Base-by-base conservation (phyloP, 202 grass and related monocot genomes). In the Brachypodium distachyon region DNA sequence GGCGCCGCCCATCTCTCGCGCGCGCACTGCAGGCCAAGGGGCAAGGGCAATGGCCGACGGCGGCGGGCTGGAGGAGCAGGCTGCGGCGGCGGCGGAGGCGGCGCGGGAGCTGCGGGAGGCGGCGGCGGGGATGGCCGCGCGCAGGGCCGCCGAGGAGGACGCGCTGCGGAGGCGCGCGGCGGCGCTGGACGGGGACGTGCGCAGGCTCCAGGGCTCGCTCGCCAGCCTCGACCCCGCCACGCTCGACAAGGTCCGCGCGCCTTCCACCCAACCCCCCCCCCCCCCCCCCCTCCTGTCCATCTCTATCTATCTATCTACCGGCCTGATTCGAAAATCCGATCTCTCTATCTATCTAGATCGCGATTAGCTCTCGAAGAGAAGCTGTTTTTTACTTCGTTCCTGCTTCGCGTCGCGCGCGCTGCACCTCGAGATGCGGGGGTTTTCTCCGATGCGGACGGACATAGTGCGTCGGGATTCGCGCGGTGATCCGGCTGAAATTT, bases 61-160 rank as follows among this genome's bases (percentile, higher is more conserved):
- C 79, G 56, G 68, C 31, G n/a, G 74, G 44, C 54, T 90, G 25
- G 50, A 84, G 68, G 79, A 89, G 34, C 86, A 86, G 53, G 88
- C 86, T 2, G 86, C 77, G 11, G 61, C 86, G 28, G 67, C 86
- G 46, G 89, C 89, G 26, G 94, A 97, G 76, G 57, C 82, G n/a
- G 94, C 91, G 41, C 76, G 87, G 65, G 94, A 94, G 82, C 84
- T 97, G 18, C 89, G 88, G 39, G 94, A 97, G 3, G 91, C 87
- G 0, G 94, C 91, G 16, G 82, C 89, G 4, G 70, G 80, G 19
- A 63, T 84, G 33, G 62, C 81, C 60, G 50, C 46, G 29, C 33
- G 73, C 77, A 76, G 87, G 39, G 64, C 89, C 64, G 82, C 77
- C 57, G 89, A 94, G 22, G 95, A 97, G 86, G 86, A 97, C 63